Evolutionary conservation across 2,329 filamentous ascomycete species (phyloP), one percentile per base, ranked within the genome.

Genomic region (Sodiomyces alkalinus): DNA sequence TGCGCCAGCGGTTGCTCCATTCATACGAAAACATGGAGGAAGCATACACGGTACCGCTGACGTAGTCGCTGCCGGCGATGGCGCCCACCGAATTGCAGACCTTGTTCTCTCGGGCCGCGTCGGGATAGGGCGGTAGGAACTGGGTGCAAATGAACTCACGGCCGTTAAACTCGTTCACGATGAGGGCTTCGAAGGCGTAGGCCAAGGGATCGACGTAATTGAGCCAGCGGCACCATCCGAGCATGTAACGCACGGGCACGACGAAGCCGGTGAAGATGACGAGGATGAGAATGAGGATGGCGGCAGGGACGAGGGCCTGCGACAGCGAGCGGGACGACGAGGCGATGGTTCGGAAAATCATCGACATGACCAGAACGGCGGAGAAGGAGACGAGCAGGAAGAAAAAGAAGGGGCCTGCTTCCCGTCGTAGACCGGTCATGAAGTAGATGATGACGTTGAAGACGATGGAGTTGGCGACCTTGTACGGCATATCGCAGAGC

Each of bases 391-490:
- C 68, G 29, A 93, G 59, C 33, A 83, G 52, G 64, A 82, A 92
- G 55, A 83, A 79, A 62, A 93, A 93, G 61, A 90, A 93, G 1
- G 74, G 55, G 3, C 75, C 78, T 0, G 80, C 59, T 37, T 78
- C 73, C 29, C 82, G 67, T 31, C 79, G 69, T 17, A 94, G 58
- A 38, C 85, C 79, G 0, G 80, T 78, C 71, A 94, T 76, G 53
- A 93, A 93, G 56, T 93, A 93, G 3, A 93, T 53, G 2, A 72
- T 64, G 18, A 86, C 29, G 47, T 92, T 92, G 62, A 92, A 92
- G 4, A 69, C 54, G 37, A 92, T 64, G 1, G 70, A 56, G 41
- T 86, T 86, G n/a, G 53, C 20, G 7, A 92, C 52, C 51, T 90
- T 92, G 52, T 82, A 82, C 0, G 86, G 86, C 53, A 92, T 55